Percentiles rank a stretch among this genome's conserved stretches.
These are phyloP conservation scores for Sphaerobolus stellatus DNA, from an alignment of 1,284 basidiomycete genomes.

Conservation along the genomic window DNA sequence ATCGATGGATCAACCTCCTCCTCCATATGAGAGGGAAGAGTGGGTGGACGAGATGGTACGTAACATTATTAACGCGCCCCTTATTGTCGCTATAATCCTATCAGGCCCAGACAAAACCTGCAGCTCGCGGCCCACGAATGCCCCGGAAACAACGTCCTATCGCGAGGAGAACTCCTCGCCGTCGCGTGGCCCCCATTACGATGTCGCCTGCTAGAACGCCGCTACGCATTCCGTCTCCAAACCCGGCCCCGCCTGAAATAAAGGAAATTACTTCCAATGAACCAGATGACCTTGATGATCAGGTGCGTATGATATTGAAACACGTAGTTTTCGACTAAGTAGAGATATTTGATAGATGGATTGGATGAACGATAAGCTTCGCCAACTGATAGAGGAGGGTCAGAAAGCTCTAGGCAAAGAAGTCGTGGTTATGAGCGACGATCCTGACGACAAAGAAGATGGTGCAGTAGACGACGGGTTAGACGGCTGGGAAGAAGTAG, in stretches of 20 bases:
- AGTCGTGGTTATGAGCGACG: conserved; percentile 70
- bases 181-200: background rate
- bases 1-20: conserved; percentile 45
- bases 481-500: conserved; percentile 65
- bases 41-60: conserved; percentile 44
- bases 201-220: conserved; percentile 2
- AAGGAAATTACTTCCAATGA: conserved; percentile 24
- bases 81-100: conserved; percentile 7
- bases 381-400: conserved; percentile 69
- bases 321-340: background rate
- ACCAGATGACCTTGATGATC: conserved; percentile 18
- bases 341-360: no score
- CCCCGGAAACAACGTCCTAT: conserved; percentile 29
- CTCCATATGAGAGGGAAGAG: conserved; percentile 62
- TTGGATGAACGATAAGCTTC: conserved; percentile 68
- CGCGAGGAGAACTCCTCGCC: conserved; percentile 18
- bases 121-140: conserved; percentile 23
- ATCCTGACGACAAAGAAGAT: conserved; percentile 40
- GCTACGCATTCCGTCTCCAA: background rate
- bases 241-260: conserved; percentile 12
- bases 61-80: conserved; percentile 7
- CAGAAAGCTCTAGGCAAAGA: conserved; percentile 67
- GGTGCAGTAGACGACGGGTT: conserved; percentile 72
- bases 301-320: background rate
- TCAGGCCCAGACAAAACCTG: conserved; percentile 26